A percentile compares a stretch with the other conserved stretches of the same genome.
These are phyloP conservation scores for Ehretia macrophylla DNA, from an alignment of 257 asterid species.

Conservation along the genomic window DNA sequence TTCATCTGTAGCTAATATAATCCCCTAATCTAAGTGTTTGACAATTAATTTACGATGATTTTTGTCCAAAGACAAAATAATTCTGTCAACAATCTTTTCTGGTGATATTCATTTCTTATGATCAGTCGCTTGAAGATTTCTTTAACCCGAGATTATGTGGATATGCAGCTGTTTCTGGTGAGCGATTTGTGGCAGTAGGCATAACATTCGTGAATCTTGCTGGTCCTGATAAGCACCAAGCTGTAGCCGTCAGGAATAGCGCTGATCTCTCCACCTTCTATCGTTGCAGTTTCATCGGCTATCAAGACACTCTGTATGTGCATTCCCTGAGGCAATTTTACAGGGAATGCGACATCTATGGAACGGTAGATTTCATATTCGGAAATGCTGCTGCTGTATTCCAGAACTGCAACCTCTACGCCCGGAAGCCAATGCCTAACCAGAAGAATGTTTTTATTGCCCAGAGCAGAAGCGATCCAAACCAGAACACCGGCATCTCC, in stretches of 20 bases:
- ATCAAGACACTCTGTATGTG: constrained; percentile 16
- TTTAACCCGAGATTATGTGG: too few relatives aligned
- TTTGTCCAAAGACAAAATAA: too few relatives aligned
- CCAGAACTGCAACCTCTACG: constrained; percentile 15
- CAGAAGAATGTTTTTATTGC: constrained; percentile 18
- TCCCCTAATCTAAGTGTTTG: too few relatives aligned
- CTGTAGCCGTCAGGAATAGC: constrained; percentile 17
- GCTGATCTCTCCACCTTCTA: constrained; percentile 18
- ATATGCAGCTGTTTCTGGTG: constrained; percentile 12
- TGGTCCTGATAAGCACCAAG: constrained; percentile 16
- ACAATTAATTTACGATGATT: too few relatives aligned
- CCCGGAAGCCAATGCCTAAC: constrained; percentile 14
- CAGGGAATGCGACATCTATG: constrained; percentile 19
- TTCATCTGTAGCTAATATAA: too few relatives aligned
- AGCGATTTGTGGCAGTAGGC: constrained; percentile 11
- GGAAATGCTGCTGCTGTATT: constrained; percentile 19
- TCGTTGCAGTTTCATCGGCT: constrained; percentile 12
- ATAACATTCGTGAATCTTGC: constrained; percentile 17
- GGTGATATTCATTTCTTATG: too few relatives aligned
- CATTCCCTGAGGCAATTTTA: constrained; percentile 16
- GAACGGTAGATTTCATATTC: constrained; percentile 18
- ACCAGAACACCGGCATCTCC: constrained; percentile 20
- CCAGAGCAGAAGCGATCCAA: constrained; percentile 20
- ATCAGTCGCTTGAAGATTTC: too few relatives aligned
- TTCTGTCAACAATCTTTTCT: too few relatives aligned